Evolutionary conservation across 1,284 basidiomycete species (phyloP).

Genomic region (Ustilago tritici): DNA sequence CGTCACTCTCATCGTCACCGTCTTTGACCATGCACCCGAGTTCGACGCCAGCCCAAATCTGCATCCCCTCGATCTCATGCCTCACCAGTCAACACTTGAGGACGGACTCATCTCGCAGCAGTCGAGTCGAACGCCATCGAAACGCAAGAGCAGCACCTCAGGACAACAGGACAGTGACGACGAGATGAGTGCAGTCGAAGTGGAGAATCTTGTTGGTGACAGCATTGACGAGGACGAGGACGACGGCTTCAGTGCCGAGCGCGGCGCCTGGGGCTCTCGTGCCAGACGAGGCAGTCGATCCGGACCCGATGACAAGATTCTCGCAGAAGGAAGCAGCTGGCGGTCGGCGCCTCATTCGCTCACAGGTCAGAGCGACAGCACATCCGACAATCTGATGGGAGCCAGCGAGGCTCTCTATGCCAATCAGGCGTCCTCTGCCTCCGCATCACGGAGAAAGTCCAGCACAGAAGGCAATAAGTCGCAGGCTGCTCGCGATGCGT

Average conservation of each 20-base stretch:
- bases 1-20: conserved; percentile 86
- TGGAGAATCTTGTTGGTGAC: conserved; percentile 48
- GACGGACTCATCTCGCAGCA: conserved; percentile 20
- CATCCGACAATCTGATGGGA: conserved; percentile 10
- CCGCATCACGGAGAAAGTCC: conserved; percentile 20
- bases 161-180: conserved; percentile 43
- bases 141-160: conserved; percentile 31
- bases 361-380: background rate
- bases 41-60: conserved; percentile 73
- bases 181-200: conserved; percentile 50
- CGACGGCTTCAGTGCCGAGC: conserved; percentile 8
- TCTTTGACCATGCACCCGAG: conserved; percentile 85
- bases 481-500: conserved; percentile 4
- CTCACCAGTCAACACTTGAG: conserved; percentile 73
- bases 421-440: conserved; percentile 8
- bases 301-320: conserved; percentile 17
- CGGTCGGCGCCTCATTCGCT: conserved; percentile 16
- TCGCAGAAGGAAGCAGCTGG: conserved; percentile 26
- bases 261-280: conserved; percentile 19
- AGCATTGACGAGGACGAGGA: conserved; percentile 36
- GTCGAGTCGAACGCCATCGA: conserved; percentile 35
- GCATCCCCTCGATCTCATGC: conserved; percentile 76
- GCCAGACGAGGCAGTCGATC: conserved; percentile 25
- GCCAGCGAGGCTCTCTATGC: conserved; percentile 16
- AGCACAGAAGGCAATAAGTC: conserved; percentile 21